Percentiles rank a stretch among this genome's conserved stretches.
Conservation (phyloP, 2,329 filamentous ascomycete genomes). For the Lachnellula suecica region DNA sequence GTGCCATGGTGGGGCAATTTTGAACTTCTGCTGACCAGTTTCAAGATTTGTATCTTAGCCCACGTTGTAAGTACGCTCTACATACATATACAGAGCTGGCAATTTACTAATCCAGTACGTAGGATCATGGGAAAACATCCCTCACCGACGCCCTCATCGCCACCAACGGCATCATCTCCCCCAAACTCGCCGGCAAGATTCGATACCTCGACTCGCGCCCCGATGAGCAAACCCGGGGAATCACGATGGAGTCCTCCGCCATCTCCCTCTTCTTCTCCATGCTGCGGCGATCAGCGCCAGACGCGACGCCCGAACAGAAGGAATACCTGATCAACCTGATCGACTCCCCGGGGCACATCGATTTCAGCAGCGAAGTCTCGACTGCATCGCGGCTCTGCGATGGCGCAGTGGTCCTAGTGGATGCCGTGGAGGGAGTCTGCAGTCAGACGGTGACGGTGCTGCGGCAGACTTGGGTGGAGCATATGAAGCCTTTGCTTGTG, state of each 20-base stretch:
- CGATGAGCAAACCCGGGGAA: conserved; percentile 92
- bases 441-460: conserved; percentile 97
- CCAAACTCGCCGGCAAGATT: conserved; percentile 96
- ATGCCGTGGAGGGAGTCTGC: conserved; percentile 96
- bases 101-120: conserved; percentile 11
- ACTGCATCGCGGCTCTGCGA: conserved; percentile 93
- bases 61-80: conserved; percentile 67
- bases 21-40: conserved; percentile 15
- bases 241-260: conserved; percentile 99
- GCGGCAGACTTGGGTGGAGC: conserved; percentile 92
- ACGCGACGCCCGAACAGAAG: conserved; percentile 68
- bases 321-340: conserved; percentile 98
- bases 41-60: conserved; percentile 87
- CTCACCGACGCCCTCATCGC: conserved; percentile 94
- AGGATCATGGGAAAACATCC: conserved; percentile 97
- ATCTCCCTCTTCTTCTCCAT: conserved; percentile 97
- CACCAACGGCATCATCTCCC: conserved; percentile 98
- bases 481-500: conserved; percentile 88
- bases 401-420: conserved; percentile 89
- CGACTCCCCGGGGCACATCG: conserved; percentile 96
- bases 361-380: conserved; percentile 97
- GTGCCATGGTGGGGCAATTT: conserved; percentile 25
- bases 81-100: background rate
- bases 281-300: conserved; percentile 69
- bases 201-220: conserved; percentile 94